Percentiles rank a stretch among this genome's conserved stretches.
Evolutionary conservation across 2,329 filamentous ascomycete species (phyloP).

Genomic region (Parasarocladium wereldwijsianum): DNA sequence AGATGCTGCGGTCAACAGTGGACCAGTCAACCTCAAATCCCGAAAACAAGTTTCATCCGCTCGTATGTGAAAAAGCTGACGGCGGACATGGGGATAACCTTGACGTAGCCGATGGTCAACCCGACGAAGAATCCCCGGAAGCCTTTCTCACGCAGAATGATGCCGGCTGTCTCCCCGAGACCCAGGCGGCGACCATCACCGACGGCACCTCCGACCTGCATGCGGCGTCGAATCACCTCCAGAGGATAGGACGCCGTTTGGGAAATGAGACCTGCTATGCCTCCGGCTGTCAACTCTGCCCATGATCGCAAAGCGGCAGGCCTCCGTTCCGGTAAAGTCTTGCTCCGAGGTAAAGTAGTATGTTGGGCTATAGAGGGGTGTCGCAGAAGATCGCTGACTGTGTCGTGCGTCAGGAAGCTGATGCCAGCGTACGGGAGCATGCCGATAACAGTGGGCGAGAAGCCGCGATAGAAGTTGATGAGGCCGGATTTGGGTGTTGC

Average conservation of each 20-base stretch:
- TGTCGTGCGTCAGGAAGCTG: slow-evolving; percentile 91
- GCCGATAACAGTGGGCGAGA: slow-evolving; percentile 75
- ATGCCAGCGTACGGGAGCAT: slow-evolving; percentile 96
- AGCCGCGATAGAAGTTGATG: slow-evolving; percentile 89
- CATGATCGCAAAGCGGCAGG: slow-evolving; percentile 64
- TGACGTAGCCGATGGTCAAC: slow-evolving; percentile 86
- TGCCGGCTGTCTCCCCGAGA: slow-evolving; percentile 62
- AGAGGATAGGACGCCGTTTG: slow-evolving; percentile 90
- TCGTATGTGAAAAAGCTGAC: slow-evolving; percentile 53
- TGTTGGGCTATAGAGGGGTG: slow-evolving; percentile 50
- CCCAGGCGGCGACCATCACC: slow-evolving; percentile 71
- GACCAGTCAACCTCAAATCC: slow-evolving; percentile 47
- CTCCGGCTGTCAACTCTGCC: slow-evolving; percentile 76
- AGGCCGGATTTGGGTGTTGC: slow-evolving; percentile 52
- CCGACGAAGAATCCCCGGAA: slow-evolving; percentile 81
- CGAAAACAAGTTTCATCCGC: slow-evolving; percentile 45
- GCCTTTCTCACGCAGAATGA: slow-evolving; percentile 65
- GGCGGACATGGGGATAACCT: slow-evolving; percentile 81
- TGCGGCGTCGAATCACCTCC: slow-evolving; percentile 79
- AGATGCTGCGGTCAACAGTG: no score
- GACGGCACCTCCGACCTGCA: slow-evolving; percentile 93
- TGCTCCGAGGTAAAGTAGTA: slow-evolving; percentile 57
- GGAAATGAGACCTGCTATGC: slow-evolving; percentile 72
- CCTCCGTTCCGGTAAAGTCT: slow-evolving; percentile 39
- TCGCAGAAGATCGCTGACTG: slow-evolving; percentile 70